Conservation (phyloP, 352 stramenopile genomes). For the Globisporangium takayamanum region DNA sequence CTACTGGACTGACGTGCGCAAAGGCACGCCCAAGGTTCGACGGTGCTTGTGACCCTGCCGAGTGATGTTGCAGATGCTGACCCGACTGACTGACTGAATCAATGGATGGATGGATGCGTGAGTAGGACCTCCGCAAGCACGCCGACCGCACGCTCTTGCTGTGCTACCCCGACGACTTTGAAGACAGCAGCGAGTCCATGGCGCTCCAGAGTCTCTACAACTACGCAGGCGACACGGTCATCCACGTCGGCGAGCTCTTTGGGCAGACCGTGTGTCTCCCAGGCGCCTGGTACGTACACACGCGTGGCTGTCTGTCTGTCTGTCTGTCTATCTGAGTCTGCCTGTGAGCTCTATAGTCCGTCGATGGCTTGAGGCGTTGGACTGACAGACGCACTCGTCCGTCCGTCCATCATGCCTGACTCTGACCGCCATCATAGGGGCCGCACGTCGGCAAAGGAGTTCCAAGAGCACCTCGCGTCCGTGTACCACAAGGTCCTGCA, state of each 20-base stretch:
- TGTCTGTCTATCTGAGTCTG: neutral
- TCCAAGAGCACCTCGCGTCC: slow-evolving; percentile 85
- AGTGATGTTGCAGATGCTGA: neutral
- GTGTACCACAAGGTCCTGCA: slow-evolving; percentile 93
- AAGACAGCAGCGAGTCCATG: slow-evolving; percentile 86
- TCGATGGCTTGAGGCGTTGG: no score
- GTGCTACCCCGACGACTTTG: slow-evolving; percentile 93
- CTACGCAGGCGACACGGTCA: slow-evolving; percentile 88
- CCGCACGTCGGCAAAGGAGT: slow-evolving; percentile 88
- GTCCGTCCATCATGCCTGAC: neutral
- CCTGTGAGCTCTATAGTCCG: no score
- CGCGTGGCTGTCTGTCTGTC: no score
- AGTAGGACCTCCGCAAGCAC: slow-evolving; percentile 64
- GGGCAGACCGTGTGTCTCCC: slow-evolving; percentile 85
- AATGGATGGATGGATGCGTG: neutral
- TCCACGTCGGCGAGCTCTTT: slow-evolving; percentile 93
- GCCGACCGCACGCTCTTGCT: slow-evolving; percentile 86
- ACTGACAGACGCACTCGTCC: no score
- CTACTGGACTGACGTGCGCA: slow-evolving; percentile 75
- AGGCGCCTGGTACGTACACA: slow-evolving; percentile 60
- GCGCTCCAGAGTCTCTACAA: slow-evolving; percentile 85
- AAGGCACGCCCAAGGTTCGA: slow-evolving; percentile 63
- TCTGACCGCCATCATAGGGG: slow-evolving; percentile 36
- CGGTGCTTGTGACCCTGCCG: neutral
- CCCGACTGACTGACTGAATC: neutral